phyloP scores from a whole-genome alignment of 331 rosid species.

The Erythrophleum ivorense region DNA sequence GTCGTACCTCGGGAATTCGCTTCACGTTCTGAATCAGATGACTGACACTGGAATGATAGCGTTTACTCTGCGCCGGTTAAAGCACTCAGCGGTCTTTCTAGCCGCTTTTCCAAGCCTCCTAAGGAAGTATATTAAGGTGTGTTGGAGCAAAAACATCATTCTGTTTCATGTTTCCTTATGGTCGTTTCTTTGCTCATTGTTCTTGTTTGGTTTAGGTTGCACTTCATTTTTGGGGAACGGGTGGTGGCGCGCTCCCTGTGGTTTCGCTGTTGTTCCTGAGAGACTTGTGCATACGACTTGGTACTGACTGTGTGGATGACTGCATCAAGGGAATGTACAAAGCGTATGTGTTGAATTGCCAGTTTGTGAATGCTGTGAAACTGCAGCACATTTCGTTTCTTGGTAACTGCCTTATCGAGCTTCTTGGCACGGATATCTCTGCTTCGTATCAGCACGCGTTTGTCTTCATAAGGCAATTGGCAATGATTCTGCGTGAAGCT shows the following conservation, averaged over 20 bases:
- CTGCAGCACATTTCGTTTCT: constrained; percentile 78
- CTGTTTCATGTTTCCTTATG: constrained; percentile 1
- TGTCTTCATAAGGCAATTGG: constrained; percentile 79
- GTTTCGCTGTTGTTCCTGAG: constrained; percentile 71
- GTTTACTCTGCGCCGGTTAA: constrained; percentile 73
- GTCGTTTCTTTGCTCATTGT: constrained; percentile 33
- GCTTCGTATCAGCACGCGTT: constrained; percentile 90
- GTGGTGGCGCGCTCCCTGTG: constrained; percentile 87
- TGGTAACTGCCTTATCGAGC: constrained; percentile 74
- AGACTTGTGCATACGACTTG: constrained; percentile 75
- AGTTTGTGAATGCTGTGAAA: constrained; percentile 77
- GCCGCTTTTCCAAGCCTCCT: constrained; percentile 83
- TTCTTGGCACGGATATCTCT: constrained; percentile 69
- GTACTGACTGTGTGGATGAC: constrained; percentile 85
- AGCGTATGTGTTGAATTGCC: constrained; percentile 86
- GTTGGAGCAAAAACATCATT: constrained; percentile 25
- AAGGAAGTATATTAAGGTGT: constrained; percentile 85
- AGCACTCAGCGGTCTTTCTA: constrained; percentile 72
- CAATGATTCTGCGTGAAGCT: constrained; percentile 83
- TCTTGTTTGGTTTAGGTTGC: constrained; percentile 56
- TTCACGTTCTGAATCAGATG: constrained; percentile 89
- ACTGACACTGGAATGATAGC: constrained; percentile 88
- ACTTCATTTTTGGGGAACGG: constrained; percentile 92
- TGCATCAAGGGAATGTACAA: constrained; percentile 86
- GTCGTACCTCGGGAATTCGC: constrained; percentile 90